Evolutionary conservation across 2,329 filamentous ascomycete genomes (phyloP), one percentile per base, ranked within the genome.

Genomic region (Alternaria brassicicola): DNA sequence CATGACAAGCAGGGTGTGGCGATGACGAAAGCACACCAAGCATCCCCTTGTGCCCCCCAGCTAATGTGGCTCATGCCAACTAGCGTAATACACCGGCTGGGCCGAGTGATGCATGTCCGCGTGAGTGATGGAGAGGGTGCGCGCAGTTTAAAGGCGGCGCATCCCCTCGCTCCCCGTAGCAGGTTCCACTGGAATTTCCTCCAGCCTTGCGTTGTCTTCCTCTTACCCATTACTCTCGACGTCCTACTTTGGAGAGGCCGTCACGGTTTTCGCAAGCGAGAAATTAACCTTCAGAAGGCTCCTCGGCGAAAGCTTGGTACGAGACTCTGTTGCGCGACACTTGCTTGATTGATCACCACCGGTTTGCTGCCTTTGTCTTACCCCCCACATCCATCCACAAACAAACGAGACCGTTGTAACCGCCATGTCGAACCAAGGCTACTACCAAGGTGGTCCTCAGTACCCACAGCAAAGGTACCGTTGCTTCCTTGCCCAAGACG

Each of bases 401-500:
- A 33, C 13, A n/a, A 33, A 10, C 43, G 8, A n/a, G 17, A 5
- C 1, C 6, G 28, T 15, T 6, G 2, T 35, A 25, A 25, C 9
- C 19, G 25, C 23, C 19, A 47, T 78, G 76, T 73, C 76, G n/a
- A 68, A 74, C 9, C 69, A 77, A 63, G 64, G 70, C 39, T 78
- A 78, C 61, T 78, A 78, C 65, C 67, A 75, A 52, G 57, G 67
- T n/a, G 66, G 65, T 25, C 75, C 75, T 13, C 75, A 77, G 47
- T 77, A 77, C 60, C 75, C 76, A 5, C 76, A 68, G 55, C 73
- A 77, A 52, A 69, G 71, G 68, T 76, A 69, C 17, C 17, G 63
- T 55, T 45, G 19, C 17, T 46, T 46, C 17, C 13, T 3, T 25
- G 19, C 8, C 13, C 7, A 33, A 31, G 9, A 25, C 19, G 13